Base-by-base conservation (phyloP, 768 basidiomycete species). In the Glaciozyma martinii region DNA sequence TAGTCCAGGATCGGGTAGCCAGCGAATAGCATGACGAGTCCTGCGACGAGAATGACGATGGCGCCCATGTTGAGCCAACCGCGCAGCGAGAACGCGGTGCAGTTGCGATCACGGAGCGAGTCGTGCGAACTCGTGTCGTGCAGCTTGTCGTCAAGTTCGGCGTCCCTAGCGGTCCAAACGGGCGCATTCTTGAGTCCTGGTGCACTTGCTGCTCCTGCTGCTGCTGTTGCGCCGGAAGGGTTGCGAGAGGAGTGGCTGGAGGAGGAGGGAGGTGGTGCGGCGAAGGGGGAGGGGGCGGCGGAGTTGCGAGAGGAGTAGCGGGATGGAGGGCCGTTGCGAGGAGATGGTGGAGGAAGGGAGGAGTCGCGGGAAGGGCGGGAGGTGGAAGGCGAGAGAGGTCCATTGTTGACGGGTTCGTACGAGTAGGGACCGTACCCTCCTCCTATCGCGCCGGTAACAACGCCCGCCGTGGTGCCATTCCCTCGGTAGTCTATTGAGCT, bases 131-230 rank as follows among this genome's bases (percentile, higher is more conserved):
- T 16, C 16, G 90, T 79, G 64, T 90, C 88, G 76, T 97, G 93
- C 27, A 97, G 81, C 27, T 84, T 82, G 75, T 97, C 93, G 78
- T 95, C 92, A 23, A 87, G 80, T 74, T 93, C 90, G 13, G 89
- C 85, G 63, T 90, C 90, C 73, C 82, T 84, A 29, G 58, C 70
- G 30, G 68, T 71, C 66, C 71, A 74, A 4, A 68, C 56, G 9
- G 52, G 67, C 16, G 56, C 59, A 44, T 32, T 32, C 52, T 10
- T 52, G 59, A n/a, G 62, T 1, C 5, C 29, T 1, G 43, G 57
- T 0, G 56, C 50, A 13, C 58, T 10, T 4, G 61, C 43, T 21
- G 21, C 43, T 10, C 42, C 58, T 29, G 50, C 27, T 2, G 65
- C 56, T 23, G 29, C 56, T 49, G 49, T 43, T 18, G 29, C 49